A percentile compares a stretch with the other conserved stretches of the same genome.
These are phyloP conservation scores for Podospora tetraspora DNA, from an alignment of 495 filamentous ascomycete genomes.

Conservation along the genomic window DNA sequence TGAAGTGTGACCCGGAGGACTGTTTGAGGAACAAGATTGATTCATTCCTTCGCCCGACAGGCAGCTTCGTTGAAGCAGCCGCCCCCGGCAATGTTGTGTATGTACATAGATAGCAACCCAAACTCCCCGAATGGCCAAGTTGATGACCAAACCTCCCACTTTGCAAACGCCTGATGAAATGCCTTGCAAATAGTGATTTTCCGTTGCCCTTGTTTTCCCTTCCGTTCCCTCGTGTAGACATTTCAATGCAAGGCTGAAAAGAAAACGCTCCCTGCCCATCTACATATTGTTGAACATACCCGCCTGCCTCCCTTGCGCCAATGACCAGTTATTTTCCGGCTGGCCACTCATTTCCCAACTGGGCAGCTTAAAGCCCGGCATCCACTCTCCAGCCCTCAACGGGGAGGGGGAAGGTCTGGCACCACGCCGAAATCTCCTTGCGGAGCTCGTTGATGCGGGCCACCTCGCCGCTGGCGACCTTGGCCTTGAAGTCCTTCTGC, in stretches of 20 bases:
- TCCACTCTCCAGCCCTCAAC: constrained; percentile 60
- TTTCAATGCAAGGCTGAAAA: constrained; percentile 24
- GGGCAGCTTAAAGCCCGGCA: constrained; percentile 40
- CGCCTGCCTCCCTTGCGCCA: background rate
- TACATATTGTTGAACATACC: constrained; percentile 23
- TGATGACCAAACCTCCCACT: constrained; percentile 30
- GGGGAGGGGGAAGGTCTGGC: constrained; percentile 85
- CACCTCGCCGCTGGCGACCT: constrained; percentile 72
- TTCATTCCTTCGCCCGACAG: background rate
- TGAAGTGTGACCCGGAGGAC: background rate
- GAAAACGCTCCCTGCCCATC: constrained; percentile 16
- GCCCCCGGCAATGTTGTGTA: constrained; percentile 12
- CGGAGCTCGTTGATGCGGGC: constrained; percentile 72
- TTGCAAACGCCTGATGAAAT: constrained; percentile 38
- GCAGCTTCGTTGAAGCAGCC: constrained; percentile 35
- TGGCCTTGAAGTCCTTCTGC: constrained; percentile 98
- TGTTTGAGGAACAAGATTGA: background rate
- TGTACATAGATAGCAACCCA: constrained; percentile 17
- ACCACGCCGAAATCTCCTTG: constrained; percentile 88
- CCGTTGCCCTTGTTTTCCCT: constrained; percentile 22
- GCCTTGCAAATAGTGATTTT: constrained; percentile 33
- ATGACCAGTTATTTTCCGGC: background rate
- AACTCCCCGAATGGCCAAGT: constrained; percentile 31
- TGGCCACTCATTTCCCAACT: background rate
- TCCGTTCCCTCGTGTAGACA: constrained; percentile 26